A percentile compares a stretch with the other conserved stretches of the same genome.
Conservation (phyloP, 371 early-diverging fungal genomes). For the Mucor racemosus region DNA sequence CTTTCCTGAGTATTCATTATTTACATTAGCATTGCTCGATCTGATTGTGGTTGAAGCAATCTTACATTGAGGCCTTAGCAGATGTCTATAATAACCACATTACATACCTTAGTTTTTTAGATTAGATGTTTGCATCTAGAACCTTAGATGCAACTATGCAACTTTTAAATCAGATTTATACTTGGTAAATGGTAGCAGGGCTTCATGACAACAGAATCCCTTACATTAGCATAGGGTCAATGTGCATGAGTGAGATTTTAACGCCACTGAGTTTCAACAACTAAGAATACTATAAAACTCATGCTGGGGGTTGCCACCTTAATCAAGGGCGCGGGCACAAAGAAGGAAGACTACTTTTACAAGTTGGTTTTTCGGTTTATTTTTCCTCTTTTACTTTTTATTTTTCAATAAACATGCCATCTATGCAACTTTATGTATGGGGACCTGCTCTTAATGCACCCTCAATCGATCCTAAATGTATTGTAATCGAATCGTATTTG, state of each 20-base stretch:
- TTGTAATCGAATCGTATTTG: constrained; percentile 58
- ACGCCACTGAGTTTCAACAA: background rate
- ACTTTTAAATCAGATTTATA: no score
- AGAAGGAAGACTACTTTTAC: background rate
- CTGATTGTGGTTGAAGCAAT: no score
- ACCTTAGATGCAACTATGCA: no score
- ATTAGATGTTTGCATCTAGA: no score
- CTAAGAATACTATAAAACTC: no score
- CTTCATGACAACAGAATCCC: background rate
- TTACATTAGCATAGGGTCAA: background rate
- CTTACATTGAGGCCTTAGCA: no score
- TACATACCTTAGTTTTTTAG: no score
- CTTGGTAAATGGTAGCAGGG: no score
- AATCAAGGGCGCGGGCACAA: no score
- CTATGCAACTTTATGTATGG: constrained; percentile 50
- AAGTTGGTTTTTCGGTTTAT: background rate
- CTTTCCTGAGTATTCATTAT: no score
- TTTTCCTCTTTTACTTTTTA: background rate
- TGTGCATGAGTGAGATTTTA: background rate
- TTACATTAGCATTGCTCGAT: no score
- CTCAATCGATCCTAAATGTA: constrained; percentile 66
- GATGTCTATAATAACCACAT: no score
- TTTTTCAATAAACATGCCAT: background rate
- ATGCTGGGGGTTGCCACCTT: background rate
- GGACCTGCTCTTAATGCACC: constrained; percentile 60